Percentiles rank a stretch among this genome's conserved stretches.
Evolutionary conservation across 805 yeast genomes (phyloP).

Genomic region (Spencermartinsiella europaea): DNA sequence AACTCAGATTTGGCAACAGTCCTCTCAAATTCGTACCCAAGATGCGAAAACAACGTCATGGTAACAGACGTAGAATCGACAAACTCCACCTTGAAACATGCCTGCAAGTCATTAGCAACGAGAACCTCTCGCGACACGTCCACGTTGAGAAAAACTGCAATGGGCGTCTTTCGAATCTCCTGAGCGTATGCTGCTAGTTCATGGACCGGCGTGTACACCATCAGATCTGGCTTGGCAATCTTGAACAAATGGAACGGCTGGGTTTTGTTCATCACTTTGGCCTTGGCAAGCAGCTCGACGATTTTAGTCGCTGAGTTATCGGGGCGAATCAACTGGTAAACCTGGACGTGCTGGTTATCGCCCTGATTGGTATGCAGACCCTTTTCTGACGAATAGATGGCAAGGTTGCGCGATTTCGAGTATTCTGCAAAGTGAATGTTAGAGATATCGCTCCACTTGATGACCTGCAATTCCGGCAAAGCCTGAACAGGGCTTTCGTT

Average conservation of each 20-base stretch:
- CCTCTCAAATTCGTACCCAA: conserved; percentile 24
- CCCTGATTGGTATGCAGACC: conserved; percentile 22
- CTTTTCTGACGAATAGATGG: conserved; percentile 27
- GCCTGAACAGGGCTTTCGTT: conserved; percentile 68
- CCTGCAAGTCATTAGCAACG: conserved; percentile 35
- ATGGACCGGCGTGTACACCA: conserved; percentile 33
- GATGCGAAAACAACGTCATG: conserved; percentile 20
- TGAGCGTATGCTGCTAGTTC: conserved; percentile 31
- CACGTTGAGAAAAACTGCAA: conserved; percentile 62
- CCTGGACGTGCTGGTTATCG: conserved; percentile 14
- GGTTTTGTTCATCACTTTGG: conserved; percentile 67
- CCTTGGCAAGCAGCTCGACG: conserved; percentile 57
- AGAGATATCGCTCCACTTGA: conserved; percentile 59
- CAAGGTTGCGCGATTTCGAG: conserved; percentile 29
- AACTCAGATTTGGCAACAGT: conserved; percentile 33
- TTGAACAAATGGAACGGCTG: conserved; percentile 85
- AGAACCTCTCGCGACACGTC: conserved; percentile 38
- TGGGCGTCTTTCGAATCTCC: conserved; percentile 45
- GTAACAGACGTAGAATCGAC: conserved; percentile 30
- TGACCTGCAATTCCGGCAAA: conserved; percentile 66
- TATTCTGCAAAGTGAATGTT: conserved; percentile 49
- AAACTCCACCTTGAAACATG: conserved; percentile 46
- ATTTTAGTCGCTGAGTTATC: conserved; percentile 36
- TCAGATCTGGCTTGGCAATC: conserved; percentile 21
- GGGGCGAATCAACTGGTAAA: conserved; percentile 25